Base-by-base conservation (phyloP, 176 grass and related monocot species). In the Calamus simplicifolius region DNA sequence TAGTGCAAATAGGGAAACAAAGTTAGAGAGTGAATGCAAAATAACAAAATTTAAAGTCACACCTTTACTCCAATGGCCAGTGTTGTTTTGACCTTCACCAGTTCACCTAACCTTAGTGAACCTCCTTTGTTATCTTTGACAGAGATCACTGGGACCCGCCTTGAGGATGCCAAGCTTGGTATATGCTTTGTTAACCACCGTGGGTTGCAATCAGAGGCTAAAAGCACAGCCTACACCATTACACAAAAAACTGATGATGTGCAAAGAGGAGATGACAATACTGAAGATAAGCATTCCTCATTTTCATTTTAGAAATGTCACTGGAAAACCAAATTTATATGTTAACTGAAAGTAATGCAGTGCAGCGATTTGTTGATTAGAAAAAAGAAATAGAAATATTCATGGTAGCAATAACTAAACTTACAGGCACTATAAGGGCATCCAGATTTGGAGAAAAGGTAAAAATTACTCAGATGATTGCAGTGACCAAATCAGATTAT, bases 181-280 rank as follows among this genome's bases (percentile, higher is more conserved):
- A 96, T 75, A 62, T 90, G 92, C 52, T 90, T 96, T 27, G 92
- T 96, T 63, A 96, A 70, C 92, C 83, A 90, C 52, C 90, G 90
- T 59, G 86, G 87, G 51, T 84, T 90, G 64, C 87, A 96, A 71
- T 96, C 87, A 3, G 83, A 63, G 25, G 81, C 75, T 75, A 96
- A 48, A 56, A 96, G 64, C 55, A 96, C 81, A 55, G 69, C 83
- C 92, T 96, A 72, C 18, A 35, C 8, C 8, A 35, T 38, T 5
- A 23, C n/a, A 55, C 57, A 75, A n/a, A 13, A 51, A 21, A 18
- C 43, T 43, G 2, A 21, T 23, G 38, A 66, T 35, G 7, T 35
- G 31, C 31, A 35, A 35, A 35, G 1, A 35, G 31, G 7, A 35
- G 31, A 35, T 35, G 31, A 35, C 31, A 8, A 35, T 2, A 35